Base-by-base conservation (phyloP, 2,329 filamentous ascomycete genomes). In the Diaporthe longicolla region DNA sequence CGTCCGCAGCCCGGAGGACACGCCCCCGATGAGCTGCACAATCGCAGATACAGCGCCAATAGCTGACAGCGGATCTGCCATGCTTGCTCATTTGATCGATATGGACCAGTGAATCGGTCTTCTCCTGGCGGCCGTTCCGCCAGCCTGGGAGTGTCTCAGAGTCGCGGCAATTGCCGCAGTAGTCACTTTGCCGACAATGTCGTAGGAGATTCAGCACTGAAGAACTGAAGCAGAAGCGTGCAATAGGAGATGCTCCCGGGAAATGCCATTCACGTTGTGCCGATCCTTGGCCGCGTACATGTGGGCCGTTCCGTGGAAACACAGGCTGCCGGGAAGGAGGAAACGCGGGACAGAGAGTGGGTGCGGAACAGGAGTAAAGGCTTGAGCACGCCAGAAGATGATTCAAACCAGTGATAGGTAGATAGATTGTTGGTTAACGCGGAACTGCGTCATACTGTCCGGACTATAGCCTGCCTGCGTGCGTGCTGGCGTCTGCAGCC, bases 1-100 rank as follows among this genome's bases (percentile, higher is more conserved):
- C 15, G 37, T 21, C 10, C 26, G 55, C 6, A 74, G 40, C 21
- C 73, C 70, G 5, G 37, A 66, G 0, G 59, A 68, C 5, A 74
- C 52, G 6, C 8, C 24, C 1, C 70, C 73, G 5, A 71, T 24
- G n/a, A 74, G 52, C 70, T 74, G 73, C 19, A 74, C n/a, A 24
- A 72, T 48, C 35, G 59, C 65, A 19, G 70, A 63, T 4, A 35
- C 54, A 40, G 35, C 15, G 6, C 69, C 59, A 54, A 74, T 43
- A 19, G 24, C 35, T 43, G 35, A 26, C 9, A 72, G 19, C 32
- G 70, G 58, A 19, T 55, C 58, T 43, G 26, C 29, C 69, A 71
- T 71, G 55, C 15, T 43, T 11, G 15, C 32, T 52, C 29, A 71
- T 54, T n/a, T 9, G 55, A 4, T 17, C 5, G 29, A 26, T 1